Conservation (phyloP, 1,284 basidiomycete species). For the Ustilago vetiveriae region DNA sequence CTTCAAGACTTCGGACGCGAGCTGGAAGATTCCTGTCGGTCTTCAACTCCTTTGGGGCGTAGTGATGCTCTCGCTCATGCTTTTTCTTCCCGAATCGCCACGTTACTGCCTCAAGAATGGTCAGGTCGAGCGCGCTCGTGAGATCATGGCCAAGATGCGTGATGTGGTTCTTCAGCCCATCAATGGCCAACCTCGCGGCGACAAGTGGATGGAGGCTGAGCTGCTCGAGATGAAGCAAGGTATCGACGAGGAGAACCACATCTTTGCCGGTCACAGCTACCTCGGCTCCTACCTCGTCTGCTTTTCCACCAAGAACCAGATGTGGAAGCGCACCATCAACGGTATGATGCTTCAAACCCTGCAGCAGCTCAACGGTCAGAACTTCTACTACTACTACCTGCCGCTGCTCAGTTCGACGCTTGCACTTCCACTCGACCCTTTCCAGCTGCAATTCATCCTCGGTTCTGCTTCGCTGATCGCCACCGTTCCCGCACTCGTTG, state of each 20-base stretch:
- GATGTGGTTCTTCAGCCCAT: conserved; percentile 75
- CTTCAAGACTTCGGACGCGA: conserved; percentile 36
- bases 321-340: conserved; percentile 79
- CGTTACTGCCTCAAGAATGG: conserved; percentile 82
- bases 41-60: conserved; percentile 73
- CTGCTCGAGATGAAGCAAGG: conserved; percentile 75
- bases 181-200: conserved; percentile 72
- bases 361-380: conserved; percentile 77
- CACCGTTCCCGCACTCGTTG: conserved; percentile 52
- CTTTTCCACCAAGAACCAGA: conserved; percentile 74
- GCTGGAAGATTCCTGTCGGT: conserved; percentile 76
- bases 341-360: conserved; percentile 76
- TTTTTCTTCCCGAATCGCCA: conserved; percentile 77
- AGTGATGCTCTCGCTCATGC: conserved; percentile 69
- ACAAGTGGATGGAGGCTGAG: conserved; percentile 71
- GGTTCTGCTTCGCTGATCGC: conserved; percentile 66
- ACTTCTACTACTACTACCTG: conserved; percentile 80
- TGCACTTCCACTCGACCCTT: conserved; percentile 75
- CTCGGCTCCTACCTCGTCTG: conserved; percentile 73
- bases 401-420: conserved; percentile 84
- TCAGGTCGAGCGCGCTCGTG: conserved; percentile 72
- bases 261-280: conserved; percentile 78
- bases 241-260: conserved; percentile 70
- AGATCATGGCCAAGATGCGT: conserved; percentile 73
- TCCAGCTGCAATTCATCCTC: conserved; percentile 70